Evolutionary conservation across 768 basidiomycete species (phyloP).

Genomic region (Rossbeevera mucosa): DNA sequence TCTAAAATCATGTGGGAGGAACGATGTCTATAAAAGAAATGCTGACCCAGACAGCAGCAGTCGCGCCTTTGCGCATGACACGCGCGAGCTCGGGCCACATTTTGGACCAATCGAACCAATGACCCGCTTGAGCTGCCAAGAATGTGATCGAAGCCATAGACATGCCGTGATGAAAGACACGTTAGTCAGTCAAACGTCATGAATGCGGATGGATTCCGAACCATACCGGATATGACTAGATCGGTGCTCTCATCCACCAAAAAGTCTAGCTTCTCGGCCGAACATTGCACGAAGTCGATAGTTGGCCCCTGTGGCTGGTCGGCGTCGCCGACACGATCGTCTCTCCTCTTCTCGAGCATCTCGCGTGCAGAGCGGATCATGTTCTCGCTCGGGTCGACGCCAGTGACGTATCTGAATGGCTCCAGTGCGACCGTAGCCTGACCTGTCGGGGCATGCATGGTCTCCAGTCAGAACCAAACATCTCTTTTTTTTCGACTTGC

Average conservation of each 20-base stretch:
- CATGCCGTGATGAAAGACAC: too few species aligned
- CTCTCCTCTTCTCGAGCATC: constrained; percentile 6
- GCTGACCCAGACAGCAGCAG: constrained; percentile 71
- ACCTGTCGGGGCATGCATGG: constrained; percentile 36
- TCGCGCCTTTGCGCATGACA: constrained; percentile 53
- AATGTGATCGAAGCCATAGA: too few species aligned
- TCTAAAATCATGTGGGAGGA: neutral
- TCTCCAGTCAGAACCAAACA: too few species aligned
- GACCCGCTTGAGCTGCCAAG: constrained; percentile 64
- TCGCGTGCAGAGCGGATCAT: constrained; percentile 62
- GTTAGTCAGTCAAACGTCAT: neutral
- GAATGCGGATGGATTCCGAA: too few species aligned
- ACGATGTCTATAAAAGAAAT: neutral
- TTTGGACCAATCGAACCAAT: constrained; percentile 77
- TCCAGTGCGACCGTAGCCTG: constrained; percentile 61
- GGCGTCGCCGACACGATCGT: constrained; percentile 13
- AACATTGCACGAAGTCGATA: constrained; percentile 33
- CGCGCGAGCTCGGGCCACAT: constrained; percentile 67
- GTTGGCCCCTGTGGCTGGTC: constrained; percentile 7
- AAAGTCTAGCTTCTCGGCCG: constrained; percentile 53
- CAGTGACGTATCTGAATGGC: constrained; percentile 57
- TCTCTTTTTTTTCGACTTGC: constrained; percentile 37
- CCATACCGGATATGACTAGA: constrained; percentile 59
- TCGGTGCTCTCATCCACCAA: constrained; percentile 55
- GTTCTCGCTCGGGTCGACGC: constrained; percentile 66